Evolutionary conservation across 2,329 filamentous ascomycete species (phyloP).

Genomic region (Sporothrix mexicana): DNA sequence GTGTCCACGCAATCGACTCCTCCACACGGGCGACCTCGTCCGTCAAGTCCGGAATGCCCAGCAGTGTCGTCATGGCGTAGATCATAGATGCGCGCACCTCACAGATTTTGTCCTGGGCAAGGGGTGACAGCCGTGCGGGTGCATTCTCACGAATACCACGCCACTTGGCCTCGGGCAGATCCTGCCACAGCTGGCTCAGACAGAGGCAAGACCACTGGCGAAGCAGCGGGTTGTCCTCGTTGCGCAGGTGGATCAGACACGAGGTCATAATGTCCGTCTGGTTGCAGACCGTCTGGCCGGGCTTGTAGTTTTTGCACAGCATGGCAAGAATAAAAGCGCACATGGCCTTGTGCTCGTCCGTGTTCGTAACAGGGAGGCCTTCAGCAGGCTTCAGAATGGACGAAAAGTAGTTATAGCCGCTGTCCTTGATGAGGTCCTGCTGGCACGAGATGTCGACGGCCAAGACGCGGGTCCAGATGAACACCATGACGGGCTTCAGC

Average conservation of each 20-base stretch:
- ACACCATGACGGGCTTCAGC: slow-evolving; percentile 97
- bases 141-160: slow-evolving; percentile 88
- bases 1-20: slow-evolving; percentile 84
- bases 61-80: slow-evolving; percentile 89
- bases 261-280: slow-evolving; percentile 88
- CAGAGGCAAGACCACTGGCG: slow-evolving; percentile 96
- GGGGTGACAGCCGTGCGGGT: slow-evolving; percentile 76
- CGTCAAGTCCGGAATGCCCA: slow-evolving; percentile 91
- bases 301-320: slow-evolving; percentile 93
- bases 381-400: slow-evolving; percentile 86
- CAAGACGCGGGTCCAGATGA: slow-evolving; percentile 96
- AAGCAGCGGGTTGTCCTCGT: slow-evolving; percentile 84
- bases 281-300: slow-evolving; percentile 89
- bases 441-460: slow-evolving; percentile 95
- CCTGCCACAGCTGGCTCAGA: slow-evolving; percentile 91
- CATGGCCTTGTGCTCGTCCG: slow-evolving; percentile 96
- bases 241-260: slow-evolving; percentile 81
- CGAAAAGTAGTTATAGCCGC: slow-evolving; percentile 96
- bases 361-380: slow-evolving; percentile 82
- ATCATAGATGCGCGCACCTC: slow-evolving; percentile 94
- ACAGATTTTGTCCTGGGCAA: slow-evolving; percentile 84
- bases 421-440: slow-evolving; percentile 92
- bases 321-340: slow-evolving; percentile 97
- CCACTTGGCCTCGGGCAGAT: slow-evolving; percentile 93
- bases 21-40: slow-evolving; percentile 90